Base-by-base conservation (phyloP, 176 grass and related monocot species). In the Cymbopogon citratus region DNA sequence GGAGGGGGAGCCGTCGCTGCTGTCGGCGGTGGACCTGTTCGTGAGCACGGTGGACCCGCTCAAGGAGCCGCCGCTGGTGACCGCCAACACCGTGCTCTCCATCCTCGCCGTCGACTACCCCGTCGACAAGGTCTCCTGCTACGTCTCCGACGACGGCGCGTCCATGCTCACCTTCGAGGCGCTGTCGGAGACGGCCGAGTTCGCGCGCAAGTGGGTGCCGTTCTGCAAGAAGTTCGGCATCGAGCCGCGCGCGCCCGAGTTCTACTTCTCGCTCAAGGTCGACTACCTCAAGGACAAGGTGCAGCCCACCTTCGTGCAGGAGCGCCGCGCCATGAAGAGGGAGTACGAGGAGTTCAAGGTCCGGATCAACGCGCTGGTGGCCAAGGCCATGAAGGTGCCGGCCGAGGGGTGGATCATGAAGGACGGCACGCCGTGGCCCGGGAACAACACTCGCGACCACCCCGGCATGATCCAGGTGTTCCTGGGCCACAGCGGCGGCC, bases 281-380 rank as follows among this genome's bases (percentile, higher is more conserved):
- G 97, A 99, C 80, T 99, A 99, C 84, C 93, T 99, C 87, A 99
- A 96, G 91, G 97, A 99, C 80, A 99, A 99, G 85, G 93, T 96
- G 28, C 93, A 99, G 80, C 36, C 97, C 0, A 93, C 91, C 7
- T 99, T 99, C 76, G 97, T 99, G 3, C 89, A 99, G 80, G 97
- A 99, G 31, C 85, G 97, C 4, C 91, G 97, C 49, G 97, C 91
- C 51, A 99, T 99, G 97, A 99, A 99, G 96, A 87, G 96, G 9
- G 97, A 99, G 81, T 99, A 99, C 60, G 97, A 99, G 78, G 97
- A 99, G 85, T 99, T 95, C 83, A 99, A 99, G 85, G 97, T 99
- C 25, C 77, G 93, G 24, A 91, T 99, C 76, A 99, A 99, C 69
- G 97, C 93, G 52, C 81, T 99, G 68, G 97, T 99, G 19, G 93